Evolutionary conservation across 2,329 filamentous ascomycete genomes (phyloP), one percentile per base, ranked within the genome.

Genomic region (Aspergillus thermomutatus): DNA sequence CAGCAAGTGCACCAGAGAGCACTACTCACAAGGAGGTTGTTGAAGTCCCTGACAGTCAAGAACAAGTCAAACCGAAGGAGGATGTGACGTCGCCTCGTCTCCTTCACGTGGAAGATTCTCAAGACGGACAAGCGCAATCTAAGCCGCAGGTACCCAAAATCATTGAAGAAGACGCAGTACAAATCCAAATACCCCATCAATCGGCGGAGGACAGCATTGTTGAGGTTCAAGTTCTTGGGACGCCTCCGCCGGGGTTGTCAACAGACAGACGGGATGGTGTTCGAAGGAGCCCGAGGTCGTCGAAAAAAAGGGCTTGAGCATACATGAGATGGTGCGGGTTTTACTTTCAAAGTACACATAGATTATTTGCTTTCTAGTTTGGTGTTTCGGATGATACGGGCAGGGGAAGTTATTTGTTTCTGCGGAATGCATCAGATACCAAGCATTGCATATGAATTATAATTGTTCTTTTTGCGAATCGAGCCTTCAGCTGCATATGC

Each of bases 1-100:
- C 43, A 26, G 21, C 43, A 25, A 23, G 43, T 46, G 21, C 43
- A 10, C 14, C 37, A 7, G 31, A 49, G 25, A 27, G 26, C 8
- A 21, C 1, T 45, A 21, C 47, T 17, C 55, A 52, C 5, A 26
- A 52, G 11, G 67, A 67, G 19, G 49, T 67, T 2, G 50, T 69
- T 37, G 64, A 69, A 21, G 68, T 72, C 19, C 69, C 66, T 2
- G 64, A 70, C 50, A 72, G 69, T 40, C 70, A 73, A 55, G 66
- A 72, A 28, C 55, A 49, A 41, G 49, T 34, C 40, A 43, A 43
- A 17, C 14, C 14, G 31, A 26, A 3, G 1, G 40, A 11, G 40
- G 2, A 23, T 43, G 19, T 11, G 3, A 43, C n/a, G 10, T 43
- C 40, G 21, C 40, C 8, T 23, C 4, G 10, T 21, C n/a, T 43